Evolutionary conservation across 2,329 filamentous ascomycete species (phyloP).

Genomic region (Cryphonectria japonica): DNA sequence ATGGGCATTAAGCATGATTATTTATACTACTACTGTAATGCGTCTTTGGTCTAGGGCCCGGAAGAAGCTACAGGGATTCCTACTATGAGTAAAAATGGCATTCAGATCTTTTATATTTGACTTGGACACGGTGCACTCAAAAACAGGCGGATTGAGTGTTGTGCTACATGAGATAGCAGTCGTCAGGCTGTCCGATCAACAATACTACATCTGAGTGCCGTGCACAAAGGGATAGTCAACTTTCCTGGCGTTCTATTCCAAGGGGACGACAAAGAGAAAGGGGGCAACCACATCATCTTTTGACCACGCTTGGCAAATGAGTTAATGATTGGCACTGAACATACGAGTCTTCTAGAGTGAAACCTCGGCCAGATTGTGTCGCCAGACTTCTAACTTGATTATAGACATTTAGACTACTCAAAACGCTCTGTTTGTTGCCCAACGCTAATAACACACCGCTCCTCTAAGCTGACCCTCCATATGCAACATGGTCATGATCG

Average conservation of each 20-base stretch:
- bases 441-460: neutral
- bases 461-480: neutral
- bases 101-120: neutral
- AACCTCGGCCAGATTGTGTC: too few species aligned
- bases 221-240: too few species aligned
- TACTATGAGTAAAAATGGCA: neutral
- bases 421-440: neutral
- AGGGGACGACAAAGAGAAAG: too few species aligned
- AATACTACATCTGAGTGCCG: neutral
- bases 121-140: neutral
- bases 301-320: neutral
- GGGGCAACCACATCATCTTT: neutral
- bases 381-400: neutral
- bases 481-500: too few species aligned
- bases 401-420: neutral
- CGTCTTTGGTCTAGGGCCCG: neutral
- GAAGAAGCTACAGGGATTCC: neutral
- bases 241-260: too few species aligned
- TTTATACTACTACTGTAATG: neutral
- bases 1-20: neutral
- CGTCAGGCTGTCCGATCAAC: neutral
- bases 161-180: neutral
- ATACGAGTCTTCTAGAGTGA: neutral
- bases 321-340: neutral
- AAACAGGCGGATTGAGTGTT: neutral